Base-by-base conservation (phyloP, 495 filamentous ascomycete genomes). In the Trichoderma gamsii region DNA sequence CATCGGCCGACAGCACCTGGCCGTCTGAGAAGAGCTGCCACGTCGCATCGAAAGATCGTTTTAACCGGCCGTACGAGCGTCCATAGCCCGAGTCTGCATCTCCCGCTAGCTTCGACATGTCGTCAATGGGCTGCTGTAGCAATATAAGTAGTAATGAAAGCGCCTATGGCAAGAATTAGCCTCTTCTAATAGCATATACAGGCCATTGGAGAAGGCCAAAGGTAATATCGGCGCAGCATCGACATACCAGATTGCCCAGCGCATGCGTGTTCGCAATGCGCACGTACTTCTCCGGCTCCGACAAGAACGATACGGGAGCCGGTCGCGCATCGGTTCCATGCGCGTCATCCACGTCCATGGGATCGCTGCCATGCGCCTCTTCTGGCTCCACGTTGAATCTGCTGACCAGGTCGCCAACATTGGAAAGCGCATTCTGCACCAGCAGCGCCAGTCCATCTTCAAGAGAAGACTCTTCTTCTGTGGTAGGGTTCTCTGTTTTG, bases 1-100 rank as follows among this genome's bases (percentile, higher is more conserved):
- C 87, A 41, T 87, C 84, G 0, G 88, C 82, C 35, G 87, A 86
- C 12, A 96, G 86, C 59, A 97, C 91, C 0, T 89, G 85, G 63
- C 84, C 79, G 7, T 88, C 80, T 23, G 88, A 91, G 73, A 96
- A 96, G 3, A 92, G 83, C 68, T 87, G 86, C 72, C 93, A 92
- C 4, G 91, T 91, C 64, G 91, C 84, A 67, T 93, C 88, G 70
- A 97, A 96, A 1, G 93, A 83, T 3, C 86, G 85, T 73, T 90
- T 90, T 72, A 97, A 85, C 8, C 88, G 88, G 6, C 84, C 82
- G 77, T 96, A 97, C n/a, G 90, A 88, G 73, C 90, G 90, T 9
- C 89, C 86, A 68, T 90, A 86, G 63, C 92, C 90, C 13, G 90
- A 91, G 4, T 92, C 87, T 11, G 84, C 81, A 41, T 90, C 84